These are phyloP conservation scores for Stagonosporopsis cucurbitacearum DNA, from an alignment of 2,329 filamentous ascomycete species.

Conservation along the genomic window DNA sequence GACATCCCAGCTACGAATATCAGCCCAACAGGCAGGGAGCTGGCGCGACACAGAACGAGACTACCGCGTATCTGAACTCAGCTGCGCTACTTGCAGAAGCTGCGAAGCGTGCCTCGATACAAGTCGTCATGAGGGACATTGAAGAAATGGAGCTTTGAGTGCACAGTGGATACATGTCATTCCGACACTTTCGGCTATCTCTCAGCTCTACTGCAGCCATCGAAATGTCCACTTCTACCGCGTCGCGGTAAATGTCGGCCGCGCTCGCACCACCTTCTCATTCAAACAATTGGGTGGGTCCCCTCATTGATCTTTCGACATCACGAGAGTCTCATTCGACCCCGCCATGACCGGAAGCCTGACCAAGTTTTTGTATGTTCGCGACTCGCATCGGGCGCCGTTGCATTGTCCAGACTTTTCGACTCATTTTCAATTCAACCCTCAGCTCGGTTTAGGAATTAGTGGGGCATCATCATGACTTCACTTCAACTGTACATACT, in stretches of 20 bases:
- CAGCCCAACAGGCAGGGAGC: conserved; percentile 44
- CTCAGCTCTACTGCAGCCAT: background rate
- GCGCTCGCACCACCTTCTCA: conserved; percentile 21
- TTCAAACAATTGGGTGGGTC: conserved; percentile 25
- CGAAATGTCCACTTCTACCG: background rate
- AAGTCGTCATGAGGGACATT: conserved; percentile 84
- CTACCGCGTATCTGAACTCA: conserved; percentile 74
- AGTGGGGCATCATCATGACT: conserved; percentile 11
- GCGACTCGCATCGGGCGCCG: conserved; percentile 1
- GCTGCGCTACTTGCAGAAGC: conserved; percentile 90
- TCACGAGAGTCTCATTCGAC: conserved; percentile 16
- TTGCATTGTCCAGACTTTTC: conserved; percentile 9
- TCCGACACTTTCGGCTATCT: background rate
- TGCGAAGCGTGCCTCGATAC: conserved; percentile 90
- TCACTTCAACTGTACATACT: conserved; percentile 13
- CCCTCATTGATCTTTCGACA: conserved; percentile 17
- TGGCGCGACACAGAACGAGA: conserved; percentile 52
- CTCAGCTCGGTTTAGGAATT: conserved; percentile 8
- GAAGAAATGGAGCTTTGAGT: conserved; percentile 68
- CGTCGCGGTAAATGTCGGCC: conserved; percentile 28
- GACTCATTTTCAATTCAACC: conserved; percentile 1
- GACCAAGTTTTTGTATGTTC: background rate
- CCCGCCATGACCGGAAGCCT: conserved; percentile 10
- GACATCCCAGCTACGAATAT: conserved; percentile 43
- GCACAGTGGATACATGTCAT: background rate